Base-by-base conservation (phyloP, 768 basidiomycete species). In the Sarcodon aspratus region DNA sequence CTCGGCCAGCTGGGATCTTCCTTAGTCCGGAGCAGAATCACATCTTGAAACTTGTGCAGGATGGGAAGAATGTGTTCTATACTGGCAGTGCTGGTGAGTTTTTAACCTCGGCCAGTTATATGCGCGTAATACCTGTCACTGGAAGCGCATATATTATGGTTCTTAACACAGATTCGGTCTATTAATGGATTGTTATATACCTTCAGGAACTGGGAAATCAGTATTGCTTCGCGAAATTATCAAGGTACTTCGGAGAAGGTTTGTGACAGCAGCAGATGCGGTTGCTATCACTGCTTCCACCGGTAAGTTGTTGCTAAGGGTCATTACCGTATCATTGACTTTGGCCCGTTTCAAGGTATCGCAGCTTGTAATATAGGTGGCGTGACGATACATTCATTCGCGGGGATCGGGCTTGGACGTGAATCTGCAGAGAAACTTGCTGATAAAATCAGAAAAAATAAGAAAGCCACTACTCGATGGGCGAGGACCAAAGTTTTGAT, bases 281-380 rank as follows among this genome's bases (percentile, higher is more conserved):
- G 78, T 98, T 17, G 94, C 92, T 9, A 79, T 99, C 50, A 97
- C 95, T 3, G 96, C 96, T 8, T 92, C 92, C 3, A 97, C 94
- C 18, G 93, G 93, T 83, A 45, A 33, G 63, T 54, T 43, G 47
- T 45, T 46, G 7, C 11, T 46, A 44, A 18, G 40, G 44, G 44
- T 11, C 10, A n/a, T 47, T 33, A 37, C 37, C 35, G 15, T 18
- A 27, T 5, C 21, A 27, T 27, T 27, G 21, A 27, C 21, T 5
- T 5, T 27, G 21, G 21, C 21, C 44, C 1, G 12, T 4, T 11
- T 21, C 11, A 50, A 84, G 86, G 86, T 40, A 96, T 98, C 56
- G 95, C 95, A 7, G 95, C 95, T 6, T 96, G 93, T 63, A 97
- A 99, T 56, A 93, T 99, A 45, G 95, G 95, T 9, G 95, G 96